Percentiles rank a stretch among this genome's conserved stretches.
These are phyloP conservation scores for Vicia faba DNA, from an alignment of 306 rosid genomes.

Conservation along the genomic window DNA sequence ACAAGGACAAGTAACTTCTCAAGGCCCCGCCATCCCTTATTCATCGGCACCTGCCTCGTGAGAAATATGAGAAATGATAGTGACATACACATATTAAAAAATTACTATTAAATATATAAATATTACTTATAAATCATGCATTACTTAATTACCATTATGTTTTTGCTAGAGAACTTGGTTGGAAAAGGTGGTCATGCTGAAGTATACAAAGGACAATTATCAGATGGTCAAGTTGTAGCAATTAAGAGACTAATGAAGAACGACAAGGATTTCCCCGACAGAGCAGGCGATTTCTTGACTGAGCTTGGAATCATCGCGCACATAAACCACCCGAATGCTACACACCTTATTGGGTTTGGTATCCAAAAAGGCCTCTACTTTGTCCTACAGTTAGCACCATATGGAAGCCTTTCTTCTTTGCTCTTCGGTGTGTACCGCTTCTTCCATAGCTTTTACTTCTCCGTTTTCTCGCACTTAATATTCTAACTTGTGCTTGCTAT, in stretches of 20 bases:
- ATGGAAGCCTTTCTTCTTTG: slow-evolving; percentile 82
- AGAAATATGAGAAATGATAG: neutral
- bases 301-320: slow-evolving; percentile 97
- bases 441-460: slow-evolving; percentile 23
- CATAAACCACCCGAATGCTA: slow-evolving; percentile 77
- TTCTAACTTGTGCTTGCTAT: neutral
- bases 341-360: slow-evolving; percentile 79
- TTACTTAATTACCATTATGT: neutral
- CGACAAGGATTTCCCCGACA: slow-evolving; percentile 65
- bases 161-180: slow-evolving; percentile 65
- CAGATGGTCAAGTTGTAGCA: slow-evolving; percentile 74
- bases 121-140: too few relatives aligned
- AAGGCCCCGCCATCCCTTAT: neutral
- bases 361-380: slow-evolving; percentile 74
- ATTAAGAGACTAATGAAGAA: slow-evolving; percentile 76
- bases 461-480: neutral
- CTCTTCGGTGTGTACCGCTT: slow-evolving; percentile 66
- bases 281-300: slow-evolving; percentile 73
- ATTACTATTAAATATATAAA: too few relatives aligned
- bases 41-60: neutral
- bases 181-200: slow-evolving; percentile 98
- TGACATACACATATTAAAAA: neutral
- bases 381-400: slow-evolving; percentile 72
- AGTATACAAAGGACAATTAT: slow-evolving; percentile 73
- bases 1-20: slow-evolving; percentile 32